phyloP scores from a whole-genome alignment of 441 rosid genomes.

The Aquilaria agallochum region DNA sequence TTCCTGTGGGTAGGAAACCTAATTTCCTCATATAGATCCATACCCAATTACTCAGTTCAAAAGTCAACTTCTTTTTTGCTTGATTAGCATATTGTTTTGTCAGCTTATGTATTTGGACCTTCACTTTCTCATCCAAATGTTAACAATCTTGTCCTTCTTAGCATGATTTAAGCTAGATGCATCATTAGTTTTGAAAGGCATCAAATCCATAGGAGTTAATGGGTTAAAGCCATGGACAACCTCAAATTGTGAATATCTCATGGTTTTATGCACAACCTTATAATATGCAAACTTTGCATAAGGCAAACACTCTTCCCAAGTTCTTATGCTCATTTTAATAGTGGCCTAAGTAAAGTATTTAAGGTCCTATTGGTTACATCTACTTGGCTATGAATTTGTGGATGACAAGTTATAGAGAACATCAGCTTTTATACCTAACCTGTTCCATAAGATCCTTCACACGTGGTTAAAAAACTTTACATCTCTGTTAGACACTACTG shows the following conservation, averaged over 20 bases:
- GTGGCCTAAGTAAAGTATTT: not conserved
- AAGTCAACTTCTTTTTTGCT: too few species aligned
- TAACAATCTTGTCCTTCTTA: not conserved
- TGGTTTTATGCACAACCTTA: not conserved
- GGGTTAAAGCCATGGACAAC: too few species aligned
- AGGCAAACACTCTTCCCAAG: not conserved
- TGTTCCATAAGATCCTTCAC: too few species aligned
- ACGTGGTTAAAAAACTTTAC: too few species aligned
- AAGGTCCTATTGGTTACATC: not conserved
- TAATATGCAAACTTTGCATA: not conserved
- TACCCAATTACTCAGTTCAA: not conserved
- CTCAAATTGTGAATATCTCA: not conserved
- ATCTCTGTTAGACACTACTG: too few species aligned
- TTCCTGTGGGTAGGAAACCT: not conserved
- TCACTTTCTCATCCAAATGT: too few species aligned
- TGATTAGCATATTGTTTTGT: too few species aligned
- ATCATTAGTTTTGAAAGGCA: too few species aligned
- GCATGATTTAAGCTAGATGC: not conserved
- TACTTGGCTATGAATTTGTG: too few species aligned
- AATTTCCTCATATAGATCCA: not conserved
- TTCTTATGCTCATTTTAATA: not conserved
- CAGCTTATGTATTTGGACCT: not conserved
- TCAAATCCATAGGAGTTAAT: too few species aligned
- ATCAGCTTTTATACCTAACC: too few species aligned
- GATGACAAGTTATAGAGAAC: too few species aligned